These are phyloP conservation scores for Pleurotus tuoliensis DNA, from an alignment of 768 basidiomycete genomes.

Conservation along the genomic window DNA sequence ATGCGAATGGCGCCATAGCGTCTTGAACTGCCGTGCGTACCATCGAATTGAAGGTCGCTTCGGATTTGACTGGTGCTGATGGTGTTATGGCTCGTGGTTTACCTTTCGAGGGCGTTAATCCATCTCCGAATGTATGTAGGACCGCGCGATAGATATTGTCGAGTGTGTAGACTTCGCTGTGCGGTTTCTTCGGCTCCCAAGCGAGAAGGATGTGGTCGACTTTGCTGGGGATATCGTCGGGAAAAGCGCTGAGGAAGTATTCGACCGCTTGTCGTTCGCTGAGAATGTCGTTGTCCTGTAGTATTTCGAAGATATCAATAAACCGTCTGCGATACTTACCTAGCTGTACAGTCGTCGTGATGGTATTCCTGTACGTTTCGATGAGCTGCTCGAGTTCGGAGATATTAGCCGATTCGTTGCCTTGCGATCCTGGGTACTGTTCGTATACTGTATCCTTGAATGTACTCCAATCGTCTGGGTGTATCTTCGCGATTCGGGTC, in stretches of 20 bases:
- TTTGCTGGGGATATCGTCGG: not conserved
- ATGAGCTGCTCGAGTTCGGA: not conserved
- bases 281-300: not conserved
- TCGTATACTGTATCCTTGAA: not conserved
- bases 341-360: not conserved
- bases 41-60: too few relatives aligned
- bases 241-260: not conserved
- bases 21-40: too few relatives aligned
- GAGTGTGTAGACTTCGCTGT: not conserved
- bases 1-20: too few relatives aligned
- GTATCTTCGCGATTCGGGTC: not conserved
- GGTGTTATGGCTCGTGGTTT: too few relatives aligned
- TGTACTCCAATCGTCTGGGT: not conserved
- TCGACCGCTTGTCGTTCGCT: not conserved
- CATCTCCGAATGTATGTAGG: not conserved
- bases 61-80: too few relatives aligned
- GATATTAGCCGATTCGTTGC: not conserved
- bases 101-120: too few relatives aligned
- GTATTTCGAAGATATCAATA: not conserved
- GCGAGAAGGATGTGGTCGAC: not conserved
- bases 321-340: not conserved
- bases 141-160: not conserved
- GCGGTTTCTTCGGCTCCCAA: too few relatives aligned
- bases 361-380: not conserved
- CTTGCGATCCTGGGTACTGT: not conserved